phyloP scores from a whole-genome alignment of 129 eudicot genomes.

The Heracleum sosnowskyi region DNA sequence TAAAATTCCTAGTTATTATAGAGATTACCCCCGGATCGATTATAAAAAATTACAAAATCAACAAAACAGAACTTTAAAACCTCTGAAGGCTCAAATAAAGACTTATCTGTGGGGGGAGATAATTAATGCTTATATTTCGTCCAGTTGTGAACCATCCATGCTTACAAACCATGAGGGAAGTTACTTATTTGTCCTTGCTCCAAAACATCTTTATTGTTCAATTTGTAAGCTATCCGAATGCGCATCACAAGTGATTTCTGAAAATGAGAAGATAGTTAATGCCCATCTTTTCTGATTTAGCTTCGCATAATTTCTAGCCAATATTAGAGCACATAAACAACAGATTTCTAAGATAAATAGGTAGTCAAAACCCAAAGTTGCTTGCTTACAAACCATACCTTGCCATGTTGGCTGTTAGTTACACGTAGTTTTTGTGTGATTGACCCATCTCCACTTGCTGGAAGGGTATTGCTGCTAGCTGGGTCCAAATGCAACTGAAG shows the following conservation, averaged over 20 bases:
- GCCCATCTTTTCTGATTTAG: neutral
- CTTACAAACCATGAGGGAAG: conserved; percentile 74
- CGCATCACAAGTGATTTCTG: conserved; percentile 97
- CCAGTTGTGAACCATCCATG: neutral
- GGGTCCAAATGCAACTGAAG: conserved; percentile 93
- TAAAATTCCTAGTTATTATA: conserved; percentile 14
- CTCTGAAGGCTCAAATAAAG: conserved; percentile 20
- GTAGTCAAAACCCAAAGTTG: neutral
- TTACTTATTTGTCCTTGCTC: conserved; percentile 93
- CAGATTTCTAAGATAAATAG: neutral
- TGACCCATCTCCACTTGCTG: conserved; percentile 56
- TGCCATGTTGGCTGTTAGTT: conserved; percentile 94
- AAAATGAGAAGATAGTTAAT: neutral
- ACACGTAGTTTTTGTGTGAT: conserved; percentile 66
- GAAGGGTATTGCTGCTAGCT: conserved; percentile 83
- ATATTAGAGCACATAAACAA: neutral
- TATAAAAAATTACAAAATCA: conserved; percentile 16
- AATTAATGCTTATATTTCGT: conserved; percentile 21
- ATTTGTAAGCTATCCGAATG: conserved; percentile 74
- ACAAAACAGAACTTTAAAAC: conserved; percentile 15
- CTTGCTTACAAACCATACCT: conserved; percentile 39
- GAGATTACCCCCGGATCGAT: neutral
- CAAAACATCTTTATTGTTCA: conserved; percentile 61
- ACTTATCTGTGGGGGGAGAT: conserved; percentile 9
- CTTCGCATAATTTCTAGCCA: neutral